Conservation (phyloP, 1,284 basidiomycete genomes). For the Naganishia sp. region DNA sequence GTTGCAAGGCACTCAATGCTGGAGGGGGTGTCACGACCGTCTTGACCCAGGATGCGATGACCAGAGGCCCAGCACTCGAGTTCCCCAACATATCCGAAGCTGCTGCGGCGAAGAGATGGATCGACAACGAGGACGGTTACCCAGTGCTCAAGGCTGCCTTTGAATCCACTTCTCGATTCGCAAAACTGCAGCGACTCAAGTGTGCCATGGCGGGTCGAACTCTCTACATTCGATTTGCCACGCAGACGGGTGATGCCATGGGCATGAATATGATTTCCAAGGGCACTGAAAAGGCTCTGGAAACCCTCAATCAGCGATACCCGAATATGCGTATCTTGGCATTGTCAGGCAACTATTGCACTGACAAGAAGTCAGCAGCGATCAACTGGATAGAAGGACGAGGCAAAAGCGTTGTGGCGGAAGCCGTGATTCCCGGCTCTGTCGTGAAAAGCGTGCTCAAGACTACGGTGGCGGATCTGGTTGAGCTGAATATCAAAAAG, state of each 20-base stretch:
- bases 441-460: constrained; percentile 89
- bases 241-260: constrained; percentile 97
- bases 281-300: constrained; percentile 91
- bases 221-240: constrained; percentile 92
- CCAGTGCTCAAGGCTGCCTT: constrained; percentile 78
- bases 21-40: constrained; percentile 95
- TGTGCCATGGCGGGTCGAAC: constrained; percentile 86
- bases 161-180: constrained; percentile 91
- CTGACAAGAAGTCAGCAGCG: constrained; percentile 99
- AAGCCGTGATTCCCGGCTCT: constrained; percentile 87
- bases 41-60: constrained; percentile 93
- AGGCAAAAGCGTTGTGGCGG: constrained; percentile 96
- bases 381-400: constrained; percentile 99
- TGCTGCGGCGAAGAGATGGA: constrained; percentile 83
- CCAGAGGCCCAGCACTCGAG: constrained; percentile 94
- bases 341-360: constrained; percentile 97
- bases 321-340: constrained; percentile 93
- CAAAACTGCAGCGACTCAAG: constrained; percentile 77
- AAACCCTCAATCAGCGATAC: constrained; percentile 75
- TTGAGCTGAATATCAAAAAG: constrained; percentile 95
- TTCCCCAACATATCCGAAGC: constrained; percentile 82
- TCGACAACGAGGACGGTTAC: constrained; percentile 82
- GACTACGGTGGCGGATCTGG: constrained; percentile 87
- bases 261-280: constrained; percentile 99
- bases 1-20: constrained; percentile 96